These are phyloP conservation scores for Hypoxylon sp. DNA, from an alignment of 2,329 filamentous ascomycete genomes.

Conservation along the genomic window DNA sequence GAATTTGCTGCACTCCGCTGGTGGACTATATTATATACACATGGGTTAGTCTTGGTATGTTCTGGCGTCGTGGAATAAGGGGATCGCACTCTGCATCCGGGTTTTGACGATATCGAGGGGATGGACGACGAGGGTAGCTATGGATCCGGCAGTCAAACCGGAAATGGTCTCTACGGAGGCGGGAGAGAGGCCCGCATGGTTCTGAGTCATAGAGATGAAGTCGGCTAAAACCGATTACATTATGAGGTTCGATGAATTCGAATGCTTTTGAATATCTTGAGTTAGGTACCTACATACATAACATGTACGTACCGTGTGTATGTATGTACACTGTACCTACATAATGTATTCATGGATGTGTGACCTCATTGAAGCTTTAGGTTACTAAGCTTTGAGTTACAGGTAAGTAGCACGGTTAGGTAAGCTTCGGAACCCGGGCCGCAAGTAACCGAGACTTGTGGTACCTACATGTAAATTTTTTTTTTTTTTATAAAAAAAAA, in stretches of 20 bases:
- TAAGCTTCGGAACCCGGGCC: conserved; percentile 6
- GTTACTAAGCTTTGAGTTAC: no score
- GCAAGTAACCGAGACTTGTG: conserved; percentile 24
- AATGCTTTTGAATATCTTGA: no score
- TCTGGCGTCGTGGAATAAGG: conserved; percentile 29
- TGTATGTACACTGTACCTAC: neutral
- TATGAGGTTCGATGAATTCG: conserved; percentile 11
- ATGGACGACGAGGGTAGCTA: conserved; percentile 89
- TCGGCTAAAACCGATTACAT: conserved; percentile 27
- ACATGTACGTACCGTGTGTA: no score
- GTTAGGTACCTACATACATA: no score
- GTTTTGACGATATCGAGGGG: conserved; percentile 98
- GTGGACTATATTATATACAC: conserved; percentile 58
- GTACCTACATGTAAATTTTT: no score
- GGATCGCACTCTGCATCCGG: conserved; percentile 82
- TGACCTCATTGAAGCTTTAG: conserved; percentile 17
- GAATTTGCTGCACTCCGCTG: conserved; percentile 60
- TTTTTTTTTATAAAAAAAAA: no score
- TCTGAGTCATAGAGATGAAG: conserved; percentile 62
- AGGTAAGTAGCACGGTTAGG: no score
- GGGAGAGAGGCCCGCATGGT: conserved; percentile 76
- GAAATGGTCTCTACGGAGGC: conserved; percentile 89
- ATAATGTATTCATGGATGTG: no score
- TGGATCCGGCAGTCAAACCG: conserved; percentile 88
- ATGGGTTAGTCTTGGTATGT: conserved; percentile 10